A percentile compares a stretch with the other conserved stretches of the same genome.
Conservation (phyloP, 192 early-diverging fungal genomes). For the Coemansia sp. region DNA sequence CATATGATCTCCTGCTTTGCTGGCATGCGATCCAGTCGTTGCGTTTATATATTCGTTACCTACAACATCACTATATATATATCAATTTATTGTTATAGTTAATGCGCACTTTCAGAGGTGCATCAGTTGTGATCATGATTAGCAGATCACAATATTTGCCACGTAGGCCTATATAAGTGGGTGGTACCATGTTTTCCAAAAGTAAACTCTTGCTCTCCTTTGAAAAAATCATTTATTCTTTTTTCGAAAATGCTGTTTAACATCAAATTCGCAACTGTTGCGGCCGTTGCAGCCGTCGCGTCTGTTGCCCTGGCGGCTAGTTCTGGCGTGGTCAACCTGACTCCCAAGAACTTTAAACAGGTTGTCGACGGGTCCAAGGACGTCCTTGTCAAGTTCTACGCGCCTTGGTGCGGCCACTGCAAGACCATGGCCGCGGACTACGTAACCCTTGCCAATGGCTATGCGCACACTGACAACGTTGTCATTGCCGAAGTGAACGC, state of each 20-base stretch:
- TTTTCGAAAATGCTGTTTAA: constrained; percentile 37
- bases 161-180: not conserved
- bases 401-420: constrained; percentile 91
- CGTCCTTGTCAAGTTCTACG: constrained; percentile 87
- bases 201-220: not conserved
- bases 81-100: not conserved
- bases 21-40: not conserved
- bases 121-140: not conserved
- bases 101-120: not conserved
- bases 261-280: constrained; percentile 34
- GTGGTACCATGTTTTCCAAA: too few relatives aligned
- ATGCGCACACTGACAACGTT: constrained; percentile 73
- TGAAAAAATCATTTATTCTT: not conserved
- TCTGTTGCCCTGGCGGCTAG: constrained; percentile 34
- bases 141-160: not conserved
- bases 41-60: not conserved
- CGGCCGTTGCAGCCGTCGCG: constrained; percentile 39
- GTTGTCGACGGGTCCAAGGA: constrained; percentile 74
- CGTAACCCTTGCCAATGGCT: constrained; percentile 80
- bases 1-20: not conserved
- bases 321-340: constrained; percentile 46
- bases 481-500: constrained; percentile 91
- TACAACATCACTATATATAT: not conserved
- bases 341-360: constrained; percentile 55
- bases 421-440: constrained; percentile 74